Base-by-base conservation (phyloP, 176 grass and related monocot species). In the Raddia distichophylla region DNA sequence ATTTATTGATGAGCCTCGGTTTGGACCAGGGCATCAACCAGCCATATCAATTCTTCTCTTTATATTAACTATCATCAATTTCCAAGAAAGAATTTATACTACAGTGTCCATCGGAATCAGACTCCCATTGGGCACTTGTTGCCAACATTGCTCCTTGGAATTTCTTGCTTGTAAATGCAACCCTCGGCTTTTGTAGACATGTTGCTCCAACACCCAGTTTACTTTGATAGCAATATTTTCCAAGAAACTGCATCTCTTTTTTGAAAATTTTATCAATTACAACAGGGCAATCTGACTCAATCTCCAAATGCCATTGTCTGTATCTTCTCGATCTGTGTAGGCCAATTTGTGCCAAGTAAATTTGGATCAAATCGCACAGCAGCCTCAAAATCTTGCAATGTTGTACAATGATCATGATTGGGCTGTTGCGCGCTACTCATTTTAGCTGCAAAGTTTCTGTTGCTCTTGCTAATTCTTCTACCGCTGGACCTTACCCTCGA, bases 291-390 rank as follows among this genome's bases (percentile, higher is more conserved):
- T 51, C 12, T 12, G 11, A 34, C 12, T 74, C 63, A 86, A 37
- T 86, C 77, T 51, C 70, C 77, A 75, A 75, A 66, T 4, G 77
- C 52, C 70, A 51, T 68, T 60, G 77, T 13, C 27, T 81, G 84
- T 65, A 91, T 87, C 69, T 97, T 93, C 76, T 92, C 90, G 0
- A 89, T 66, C 20, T 85, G 90, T 73, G 79, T 53, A 71, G 90
- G 75, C 71, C 93, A 84, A 75, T 93, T 75, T 46, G 59, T 59
- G 75, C 93, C 93, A 78, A 95, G 90, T 49, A 90, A 88, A 66
- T 62, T 67, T 80, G 90, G 85, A 74, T 88, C 68, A 55, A 74
- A 86, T 81, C 88, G 82, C 85, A 86, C 52, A 88, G 82, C 85
- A 63, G 84, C 60, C 51, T 40, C 46, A 70, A 95, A 78, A 82